Percentiles rank a stretch among this genome's conserved stretches.
Evolutionary conservation across 345 rosid genomes (phyloP).

Genomic region (Physaria fendleri): DNA sequence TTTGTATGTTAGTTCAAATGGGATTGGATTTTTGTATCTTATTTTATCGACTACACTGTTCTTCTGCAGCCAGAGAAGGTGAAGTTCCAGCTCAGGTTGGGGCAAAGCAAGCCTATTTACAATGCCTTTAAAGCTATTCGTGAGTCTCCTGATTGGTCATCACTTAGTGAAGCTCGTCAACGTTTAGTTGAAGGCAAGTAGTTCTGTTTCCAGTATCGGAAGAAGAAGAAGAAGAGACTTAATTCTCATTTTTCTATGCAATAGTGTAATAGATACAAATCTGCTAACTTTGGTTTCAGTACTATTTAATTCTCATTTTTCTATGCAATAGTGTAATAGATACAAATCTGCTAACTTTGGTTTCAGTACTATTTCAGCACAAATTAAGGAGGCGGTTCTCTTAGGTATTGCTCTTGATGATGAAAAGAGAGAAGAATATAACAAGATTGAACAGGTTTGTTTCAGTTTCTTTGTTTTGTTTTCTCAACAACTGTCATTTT

Average conservation of each 20-base stretch:
- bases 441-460: constrained; percentile 88
- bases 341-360: constrained; percentile 14
- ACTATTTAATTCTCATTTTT: too few species aligned
- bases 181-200: constrained; percentile 73
- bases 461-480: background rate
- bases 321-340: too few species aligned
- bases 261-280: too few species aligned
- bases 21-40: background rate
- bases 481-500: background rate
- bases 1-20: background rate
- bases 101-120: constrained; percentile 84
- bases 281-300: background rate
- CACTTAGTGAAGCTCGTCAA: constrained; percentile 58
- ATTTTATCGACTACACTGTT: background rate
- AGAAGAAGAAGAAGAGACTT: background rate
- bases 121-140: constrained; percentile 67
- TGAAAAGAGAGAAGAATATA: constrained; percentile 75
- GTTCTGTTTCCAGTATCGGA: background rate
- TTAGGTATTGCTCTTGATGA: constrained; percentile 90
- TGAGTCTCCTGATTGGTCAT: constrained; percentile 64
- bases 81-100: constrained; percentile 49
- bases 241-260: background rate
- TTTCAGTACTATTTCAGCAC: constrained; percentile 40
- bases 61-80: constrained; percentile 30
- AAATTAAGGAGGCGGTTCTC: constrained; percentile 88